A percentile compares a stretch with the other conserved stretches of the same genome.
These are phyloP conservation scores for Brassica incana DNA, from an alignment of 345 rosid species.

Conservation along the genomic window DNA sequence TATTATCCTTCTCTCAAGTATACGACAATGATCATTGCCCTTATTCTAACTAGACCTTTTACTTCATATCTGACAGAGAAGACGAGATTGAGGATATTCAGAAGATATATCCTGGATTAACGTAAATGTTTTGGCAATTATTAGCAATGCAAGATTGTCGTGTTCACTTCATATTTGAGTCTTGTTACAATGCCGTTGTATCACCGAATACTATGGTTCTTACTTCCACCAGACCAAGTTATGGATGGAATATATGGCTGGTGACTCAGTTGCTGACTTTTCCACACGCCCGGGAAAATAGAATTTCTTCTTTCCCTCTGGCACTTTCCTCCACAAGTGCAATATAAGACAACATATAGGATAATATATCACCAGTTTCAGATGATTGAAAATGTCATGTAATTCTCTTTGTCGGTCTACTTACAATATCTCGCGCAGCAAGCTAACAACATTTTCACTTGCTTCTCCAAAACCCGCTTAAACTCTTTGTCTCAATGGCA, in stretches of 20 bases:
- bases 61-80: constrained; percentile 60
- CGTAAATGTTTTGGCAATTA: constrained; percentile 3
- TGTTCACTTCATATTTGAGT: constrained; percentile 57
- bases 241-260: constrained; percentile 99
- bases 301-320: too few relatives aligned
- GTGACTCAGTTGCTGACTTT: constrained; percentile 98
- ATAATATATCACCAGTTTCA: too few relatives aligned
- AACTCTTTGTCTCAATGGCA: background rate
- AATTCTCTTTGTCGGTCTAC: background rate
- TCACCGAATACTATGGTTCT: constrained; percentile 96
- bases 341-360: too few relatives aligned
- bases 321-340: too few relatives aligned
- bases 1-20: constrained; percentile 35
- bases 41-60: constrained; percentile 29
- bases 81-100: constrained; percentile 99
- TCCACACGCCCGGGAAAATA: too few relatives aligned
- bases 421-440: background rate
- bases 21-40: constrained; percentile 8
- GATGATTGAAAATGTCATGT: too few relatives aligned
- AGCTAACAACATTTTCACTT: background rate
- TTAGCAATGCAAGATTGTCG: constrained; percentile 7
- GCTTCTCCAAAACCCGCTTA: background rate
- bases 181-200: constrained; percentile 92
- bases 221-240: constrained; percentile 95
- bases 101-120: constrained; percentile 57